Percentiles rank a stretch among this genome's conserved stretches.
Evolutionary conservation across 805 yeast genomes (phyloP).

Genomic region (Danielia oregonensis): DNA sequence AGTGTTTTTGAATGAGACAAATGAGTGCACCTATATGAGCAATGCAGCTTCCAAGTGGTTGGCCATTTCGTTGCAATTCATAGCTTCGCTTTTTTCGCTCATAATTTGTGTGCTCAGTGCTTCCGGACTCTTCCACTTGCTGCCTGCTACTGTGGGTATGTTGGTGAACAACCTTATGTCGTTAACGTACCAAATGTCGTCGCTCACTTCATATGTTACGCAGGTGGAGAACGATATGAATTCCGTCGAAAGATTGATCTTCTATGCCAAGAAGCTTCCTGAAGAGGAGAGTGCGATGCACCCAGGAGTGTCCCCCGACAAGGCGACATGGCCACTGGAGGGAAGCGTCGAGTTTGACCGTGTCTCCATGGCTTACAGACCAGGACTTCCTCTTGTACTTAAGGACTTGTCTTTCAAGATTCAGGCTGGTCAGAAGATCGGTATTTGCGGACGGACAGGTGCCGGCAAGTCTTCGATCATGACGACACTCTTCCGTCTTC

Average conservation of each 20-base stretch:
- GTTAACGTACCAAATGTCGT: neutral
- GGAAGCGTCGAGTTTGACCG: slow-evolving; percentile 47
- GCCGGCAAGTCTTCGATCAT: slow-evolving; percentile 75
- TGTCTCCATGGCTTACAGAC: slow-evolving; percentile 54
- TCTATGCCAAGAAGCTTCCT: no score
- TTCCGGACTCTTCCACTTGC: neutral
- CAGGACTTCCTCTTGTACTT: slow-evolving; percentile 49
- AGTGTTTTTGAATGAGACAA: neutral
- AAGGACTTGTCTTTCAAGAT: slow-evolving; percentile 43
- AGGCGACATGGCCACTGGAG: slow-evolving; percentile 54
- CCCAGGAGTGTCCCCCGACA: no score
- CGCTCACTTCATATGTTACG: neutral
- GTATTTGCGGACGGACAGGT: slow-evolving; percentile 88
- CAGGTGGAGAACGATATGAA: slow-evolving; percentile 1
- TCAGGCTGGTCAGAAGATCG: slow-evolving; percentile 63
- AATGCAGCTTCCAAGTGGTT: neutral
- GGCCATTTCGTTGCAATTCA: neutral
- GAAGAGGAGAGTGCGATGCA: no score
- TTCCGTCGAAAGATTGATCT: neutral
- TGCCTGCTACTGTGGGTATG: neutral
- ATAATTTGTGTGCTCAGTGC: neutral
- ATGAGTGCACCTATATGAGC: neutral
- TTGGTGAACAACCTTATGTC: neutral
- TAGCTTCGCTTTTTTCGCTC: neutral
- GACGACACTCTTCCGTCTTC: slow-evolving; percentile 57